These are phyloP conservation scores for Orbilia brochopaga DNA, from an alignment of 2,329 filamentous ascomycete species.

Conservation along the genomic window DNA sequence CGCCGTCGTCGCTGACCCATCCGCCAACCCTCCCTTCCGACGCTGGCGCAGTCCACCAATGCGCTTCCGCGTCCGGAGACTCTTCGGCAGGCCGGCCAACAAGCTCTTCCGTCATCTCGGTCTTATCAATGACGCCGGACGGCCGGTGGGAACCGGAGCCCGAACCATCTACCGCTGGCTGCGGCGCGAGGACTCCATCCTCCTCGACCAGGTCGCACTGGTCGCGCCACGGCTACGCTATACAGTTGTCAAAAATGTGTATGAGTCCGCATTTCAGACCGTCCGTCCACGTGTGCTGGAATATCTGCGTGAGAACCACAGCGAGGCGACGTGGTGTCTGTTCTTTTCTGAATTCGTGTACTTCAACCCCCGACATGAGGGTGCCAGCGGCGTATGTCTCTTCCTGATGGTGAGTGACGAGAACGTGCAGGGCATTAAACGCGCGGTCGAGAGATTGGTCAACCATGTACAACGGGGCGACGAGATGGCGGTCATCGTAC, in stretches of 20 bases:
- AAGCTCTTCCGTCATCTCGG: constrained; percentile 27
- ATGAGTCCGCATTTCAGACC: constrained; percentile 6
- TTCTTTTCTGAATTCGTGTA: constrained; percentile 41
- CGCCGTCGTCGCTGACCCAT: background rate
- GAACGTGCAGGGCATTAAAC: constrained; percentile 5
- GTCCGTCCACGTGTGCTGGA: constrained; percentile 4
- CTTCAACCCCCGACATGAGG: constrained; percentile 6
- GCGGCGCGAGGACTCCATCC: constrained; percentile 2
- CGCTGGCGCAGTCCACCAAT: constrained; percentile 8
- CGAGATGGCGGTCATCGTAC: constrained; percentile 34
- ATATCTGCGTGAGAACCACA: constrained; percentile 4
- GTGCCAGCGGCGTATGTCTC: constrained; percentile 16
- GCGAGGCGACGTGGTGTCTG: constrained; percentile 16
- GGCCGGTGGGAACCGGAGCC: background rate
- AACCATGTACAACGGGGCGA: background rate
- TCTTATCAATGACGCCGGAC: constrained; percentile 11
- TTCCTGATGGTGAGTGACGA: constrained; percentile 25
- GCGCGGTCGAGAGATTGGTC: constrained; percentile 15
- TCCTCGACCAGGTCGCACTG: constrained; percentile 22
- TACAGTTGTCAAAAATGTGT: constrained; percentile 12
- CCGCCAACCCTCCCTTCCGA: background rate
- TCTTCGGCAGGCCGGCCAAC: constrained; percentile 5
- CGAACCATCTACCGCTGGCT: constrained; percentile 12
- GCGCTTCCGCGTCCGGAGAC: background rate
- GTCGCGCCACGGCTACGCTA: constrained; percentile 20